Conservation (phyloP, 331 rosid species). For the Arachis monticola region DNA sequence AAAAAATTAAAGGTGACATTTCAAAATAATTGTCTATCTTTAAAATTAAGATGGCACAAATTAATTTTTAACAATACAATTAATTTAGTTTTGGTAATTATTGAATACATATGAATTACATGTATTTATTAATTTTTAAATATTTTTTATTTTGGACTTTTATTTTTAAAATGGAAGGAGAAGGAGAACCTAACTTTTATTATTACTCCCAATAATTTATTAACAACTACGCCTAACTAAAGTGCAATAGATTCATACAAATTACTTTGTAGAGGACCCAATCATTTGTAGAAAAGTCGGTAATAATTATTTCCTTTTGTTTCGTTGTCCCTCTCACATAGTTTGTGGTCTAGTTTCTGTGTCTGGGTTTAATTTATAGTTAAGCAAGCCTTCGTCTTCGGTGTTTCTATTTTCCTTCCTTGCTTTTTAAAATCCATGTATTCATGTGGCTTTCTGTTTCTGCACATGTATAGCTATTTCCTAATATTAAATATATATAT, state of each 20-base stretch:
- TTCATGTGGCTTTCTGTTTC: neutral
- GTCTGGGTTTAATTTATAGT: neutral
- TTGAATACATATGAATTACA: no score
- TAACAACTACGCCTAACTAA: neutral
- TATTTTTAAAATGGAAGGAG: no score
- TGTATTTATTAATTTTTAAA: no score
- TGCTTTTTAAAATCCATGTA: neutral
- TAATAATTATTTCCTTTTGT: slow-evolving; percentile 6
- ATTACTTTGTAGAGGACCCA: neutral
- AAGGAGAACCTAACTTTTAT: no score
- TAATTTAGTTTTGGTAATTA: no score
- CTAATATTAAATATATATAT: neutral
- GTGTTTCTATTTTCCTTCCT: slow-evolving; percentile 1
- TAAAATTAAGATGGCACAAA: no score
- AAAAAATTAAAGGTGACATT: no score
- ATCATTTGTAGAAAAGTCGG: neutral
- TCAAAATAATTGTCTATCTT: no score
- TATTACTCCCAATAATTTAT: no score
- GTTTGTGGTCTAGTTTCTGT: slow-evolving; percentile 1
- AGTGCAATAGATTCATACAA: neutral
- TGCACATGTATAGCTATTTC: neutral
- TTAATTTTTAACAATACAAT: no score
- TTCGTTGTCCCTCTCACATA: slow-evolving; percentile 1
- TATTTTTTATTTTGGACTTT: no score
- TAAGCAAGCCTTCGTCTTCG: neutral